phyloP scores from a whole-genome alignment of 176 grass and related monocot species.

The Oryza brachyantha region DNA sequence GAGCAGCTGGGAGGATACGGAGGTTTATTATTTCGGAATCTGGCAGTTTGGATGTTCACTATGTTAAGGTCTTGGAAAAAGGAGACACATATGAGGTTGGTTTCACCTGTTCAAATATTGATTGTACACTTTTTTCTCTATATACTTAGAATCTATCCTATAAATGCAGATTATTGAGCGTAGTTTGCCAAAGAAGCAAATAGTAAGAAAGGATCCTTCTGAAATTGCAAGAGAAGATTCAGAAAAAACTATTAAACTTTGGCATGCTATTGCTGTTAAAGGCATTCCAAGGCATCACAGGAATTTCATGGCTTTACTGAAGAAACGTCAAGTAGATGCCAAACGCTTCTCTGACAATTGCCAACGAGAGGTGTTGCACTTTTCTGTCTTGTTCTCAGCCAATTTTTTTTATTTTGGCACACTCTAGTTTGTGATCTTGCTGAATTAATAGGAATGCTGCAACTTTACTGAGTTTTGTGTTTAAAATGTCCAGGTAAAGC shows the following conservation, averaged over 20 bases:
- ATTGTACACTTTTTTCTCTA: conserved; percentile 4
- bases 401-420: conserved; percentile 33
- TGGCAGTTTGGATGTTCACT: conserved; percentile 88
- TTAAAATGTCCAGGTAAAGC: conserved; percentile 73
- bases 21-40: conserved; percentile 84
- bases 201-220: conserved; percentile 83
- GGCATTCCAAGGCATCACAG: conserved; percentile 85
- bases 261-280: conserved; percentile 65
- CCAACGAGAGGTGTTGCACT: conserved; percentile 77
- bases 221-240: conserved; percentile 67
- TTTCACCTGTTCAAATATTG: conserved; percentile 35
- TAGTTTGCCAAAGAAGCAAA: conserved; percentile 95
- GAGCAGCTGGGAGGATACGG: conserved; percentile 84
- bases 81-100: conserved; percentile 97
- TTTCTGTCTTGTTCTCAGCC: conserved; percentile 1
- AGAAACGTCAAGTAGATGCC: conserved; percentile 79
- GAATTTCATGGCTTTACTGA: conserved; percentile 67
- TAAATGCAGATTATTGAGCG: conserved; percentile 94
- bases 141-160: conserved; percentile 13
- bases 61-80: conserved; percentile 99
- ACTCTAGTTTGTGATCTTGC: conserved; percentile 25
- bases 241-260: conserved; percentile 69
- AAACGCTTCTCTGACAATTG: conserved; percentile 90
- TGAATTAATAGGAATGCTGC: conserved; percentile 17
- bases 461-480: conserved; percentile 32